Evolutionary conservation across 164 flowering plant species (phyloP), one percentile per base, ranked within the genome.

Genomic region (Aristolochia californica): DNA sequence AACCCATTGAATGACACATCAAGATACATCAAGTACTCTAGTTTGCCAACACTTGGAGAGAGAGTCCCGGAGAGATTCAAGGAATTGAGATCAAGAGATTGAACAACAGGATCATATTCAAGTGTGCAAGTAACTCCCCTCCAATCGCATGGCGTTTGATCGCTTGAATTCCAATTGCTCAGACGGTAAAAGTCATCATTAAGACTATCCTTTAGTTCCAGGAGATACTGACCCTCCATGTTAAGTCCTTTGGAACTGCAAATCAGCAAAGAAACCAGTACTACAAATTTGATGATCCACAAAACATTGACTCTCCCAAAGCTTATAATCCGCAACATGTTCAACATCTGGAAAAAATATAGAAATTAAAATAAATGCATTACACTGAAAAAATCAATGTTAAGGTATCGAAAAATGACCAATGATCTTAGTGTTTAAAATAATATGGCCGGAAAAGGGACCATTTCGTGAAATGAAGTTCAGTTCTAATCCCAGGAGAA

Each of bases 21-120:
- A 17, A 93, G 84, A 61, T 49, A 28, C 48, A 66, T 72, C 34
- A 89, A 69, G 57, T 73, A 68, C 47, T 47, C 47, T 64, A 93
- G 66, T 56, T 75, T 62, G 22, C 95, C 88, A 66, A 93, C 80
- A 58, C 77, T 74, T 9, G 88, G 74, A 54, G 80, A 75, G 23
- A 87, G 53, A 5, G 66, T 70, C 17, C 99, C 99, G 0, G 97
- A 84, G 24, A 93, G 87, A 62, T 85, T 85, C 83, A 76, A 65
- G 23, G 70, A 66, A 21, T 28, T 66, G 77, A 93, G 72, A 75
- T 74, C 55, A 43, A 93, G 80, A 58, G 86, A 77, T 67, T 16
- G 25, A 17, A 93, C 95, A 0, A 78, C 76, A 0, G 74, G 87
- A 58, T 65, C 43, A 27, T 56, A 20, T 56, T 55, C 77, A 1